These are phyloP conservation scores for Prosopis cineraria DNA, from an alignment of 306 rosid species.

Conservation along the genomic window DNA sequence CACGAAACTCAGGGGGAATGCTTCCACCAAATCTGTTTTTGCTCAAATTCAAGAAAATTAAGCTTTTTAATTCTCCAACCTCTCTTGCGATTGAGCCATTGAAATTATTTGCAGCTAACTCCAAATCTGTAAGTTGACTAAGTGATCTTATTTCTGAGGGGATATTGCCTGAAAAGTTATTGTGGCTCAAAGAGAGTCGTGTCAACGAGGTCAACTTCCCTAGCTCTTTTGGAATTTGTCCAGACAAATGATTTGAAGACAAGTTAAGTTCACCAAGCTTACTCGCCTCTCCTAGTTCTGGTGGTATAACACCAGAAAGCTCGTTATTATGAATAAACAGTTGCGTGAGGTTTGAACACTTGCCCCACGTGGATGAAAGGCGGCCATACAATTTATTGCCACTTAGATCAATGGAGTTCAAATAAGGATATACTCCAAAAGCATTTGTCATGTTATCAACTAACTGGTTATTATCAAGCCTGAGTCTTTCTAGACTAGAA, in stretches of 20 bases:
- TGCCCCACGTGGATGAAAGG: constrained; percentile 29
- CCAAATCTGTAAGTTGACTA: background rate
- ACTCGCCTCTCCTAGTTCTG: constrained; percentile 26
- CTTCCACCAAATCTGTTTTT: constrained; percentile 9
- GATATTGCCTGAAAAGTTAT: constrained; percentile 10
- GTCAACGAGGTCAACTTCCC: background rate
- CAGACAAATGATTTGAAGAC: constrained; percentile 30
- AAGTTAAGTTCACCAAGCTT: constrained; percentile 25
- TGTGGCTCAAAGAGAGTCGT: background rate
- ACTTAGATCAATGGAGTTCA: constrained; percentile 28
- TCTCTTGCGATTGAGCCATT: constrained; percentile 4
- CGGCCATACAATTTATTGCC: constrained; percentile 34
- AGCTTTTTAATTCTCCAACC: background rate
- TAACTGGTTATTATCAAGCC: constrained; percentile 33
- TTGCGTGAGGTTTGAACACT: background rate
- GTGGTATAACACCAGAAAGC: constrained; percentile 31
- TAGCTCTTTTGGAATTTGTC: constrained; percentile 40
- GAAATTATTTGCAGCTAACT: constrained; percentile 21
- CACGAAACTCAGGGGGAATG: background rate
- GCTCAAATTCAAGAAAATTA: background rate
- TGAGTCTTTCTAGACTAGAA: constrained; percentile 1
- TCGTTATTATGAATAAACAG: constrained; percentile 10
- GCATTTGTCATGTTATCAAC: constrained; percentile 35
- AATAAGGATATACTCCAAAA: constrained; percentile 33
- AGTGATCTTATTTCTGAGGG: constrained; percentile 17